Percentiles rank a stretch among this genome's conserved stretches.
These are phyloP conservation scores for Carallia brachiata DNA, from an alignment of 345 rosid genomes.

Conservation along the genomic window DNA sequence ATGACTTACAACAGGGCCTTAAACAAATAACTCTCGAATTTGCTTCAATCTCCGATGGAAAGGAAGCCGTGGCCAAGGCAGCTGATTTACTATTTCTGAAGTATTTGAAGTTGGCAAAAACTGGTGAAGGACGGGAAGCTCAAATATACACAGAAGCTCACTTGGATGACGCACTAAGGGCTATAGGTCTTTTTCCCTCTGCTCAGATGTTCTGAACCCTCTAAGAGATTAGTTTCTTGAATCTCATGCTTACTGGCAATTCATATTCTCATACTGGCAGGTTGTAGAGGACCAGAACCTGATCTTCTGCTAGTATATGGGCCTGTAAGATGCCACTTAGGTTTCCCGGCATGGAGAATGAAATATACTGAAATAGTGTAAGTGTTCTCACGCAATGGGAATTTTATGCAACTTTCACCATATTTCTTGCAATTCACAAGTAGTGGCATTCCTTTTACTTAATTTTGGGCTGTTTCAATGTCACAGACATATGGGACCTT, in stretches of 20 bases:
- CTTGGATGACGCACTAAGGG: conserved; percentile 59
- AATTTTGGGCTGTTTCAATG: conserved; percentile 9
- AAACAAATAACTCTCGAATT: conserved; percentile 56
- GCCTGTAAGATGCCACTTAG: conserved; percentile 81
- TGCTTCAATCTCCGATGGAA: conserved; percentile 71
- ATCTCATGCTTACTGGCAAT: conserved; percentile 2
- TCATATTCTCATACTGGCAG: conserved; percentile 39
- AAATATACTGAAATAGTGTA: conserved; percentile 88
- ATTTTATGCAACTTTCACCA: background rate
- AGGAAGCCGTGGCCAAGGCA: conserved; percentile 79
- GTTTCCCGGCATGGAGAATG: conserved; percentile 95
- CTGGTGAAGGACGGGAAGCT: conserved; percentile 40
- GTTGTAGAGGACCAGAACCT: conserved; percentile 63
- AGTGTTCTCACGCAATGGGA: conserved; percentile 24
- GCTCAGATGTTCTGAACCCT: conserved; percentile 10
- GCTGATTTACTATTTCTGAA: conserved; percentile 66
- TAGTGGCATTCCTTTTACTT: background rate
- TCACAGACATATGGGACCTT: conserved; percentile 80
- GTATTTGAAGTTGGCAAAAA: conserved; percentile 40
- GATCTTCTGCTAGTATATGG: conserved; percentile 83
- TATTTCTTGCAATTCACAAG: too few species aligned
- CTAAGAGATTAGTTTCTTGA: background rate
- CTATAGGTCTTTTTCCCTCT: conserved; percentile 59
- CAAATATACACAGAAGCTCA: conserved; percentile 61
- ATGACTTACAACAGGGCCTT: conserved; percentile 19